These are phyloP conservation scores for Dalbergia cultrata DNA, from an alignment of 306 rosid species.

Conservation along the genomic window DNA sequence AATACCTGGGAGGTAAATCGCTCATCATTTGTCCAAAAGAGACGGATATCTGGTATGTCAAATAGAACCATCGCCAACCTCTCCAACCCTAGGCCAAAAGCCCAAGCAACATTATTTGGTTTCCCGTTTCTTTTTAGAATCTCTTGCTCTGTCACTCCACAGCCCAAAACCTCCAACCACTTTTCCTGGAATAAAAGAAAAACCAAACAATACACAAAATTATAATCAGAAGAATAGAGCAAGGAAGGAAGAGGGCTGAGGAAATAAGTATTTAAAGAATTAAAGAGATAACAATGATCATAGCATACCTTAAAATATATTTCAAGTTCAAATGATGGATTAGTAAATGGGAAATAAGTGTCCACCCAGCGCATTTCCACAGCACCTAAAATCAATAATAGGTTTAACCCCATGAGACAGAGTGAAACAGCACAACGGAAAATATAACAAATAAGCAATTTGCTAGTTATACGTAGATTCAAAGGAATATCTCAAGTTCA, in stretches of 20 bases:
- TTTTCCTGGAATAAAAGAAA: constrained; percentile 65
- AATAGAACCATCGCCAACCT: constrained; percentile 98
- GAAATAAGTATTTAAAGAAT: neutral
- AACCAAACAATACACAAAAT: constrained; percentile 28
- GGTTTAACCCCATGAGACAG: neutral
- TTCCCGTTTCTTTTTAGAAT: constrained; percentile 84
- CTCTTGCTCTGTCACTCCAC: constrained; percentile 98
- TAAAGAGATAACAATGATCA: constrained; percentile 30
- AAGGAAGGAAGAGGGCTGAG: neutral
- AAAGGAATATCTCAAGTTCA: constrained; percentile 36
- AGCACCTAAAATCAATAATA: constrained; percentile 66
- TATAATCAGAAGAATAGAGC: neutral
- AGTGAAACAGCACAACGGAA: constrained; percentile 9
- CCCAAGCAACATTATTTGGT: constrained; percentile 90
- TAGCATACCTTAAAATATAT: constrained; percentile 82
- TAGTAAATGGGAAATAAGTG: constrained; percentile 93
- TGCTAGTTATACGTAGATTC: constrained; percentile 16
- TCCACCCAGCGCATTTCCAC: constrained; percentile 99
- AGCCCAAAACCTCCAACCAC: constrained; percentile 98
- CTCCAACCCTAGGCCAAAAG: constrained; percentile 97
- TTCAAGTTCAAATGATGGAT: constrained; percentile 97
- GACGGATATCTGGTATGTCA: constrained; percentile 96
- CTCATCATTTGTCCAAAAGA: constrained; percentile 94
- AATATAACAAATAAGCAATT: constrained; percentile 25
- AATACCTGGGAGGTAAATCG: constrained; percentile 95